Conservation (phyloP, 345 rosid species). For the Litchi chinensis region DNA sequence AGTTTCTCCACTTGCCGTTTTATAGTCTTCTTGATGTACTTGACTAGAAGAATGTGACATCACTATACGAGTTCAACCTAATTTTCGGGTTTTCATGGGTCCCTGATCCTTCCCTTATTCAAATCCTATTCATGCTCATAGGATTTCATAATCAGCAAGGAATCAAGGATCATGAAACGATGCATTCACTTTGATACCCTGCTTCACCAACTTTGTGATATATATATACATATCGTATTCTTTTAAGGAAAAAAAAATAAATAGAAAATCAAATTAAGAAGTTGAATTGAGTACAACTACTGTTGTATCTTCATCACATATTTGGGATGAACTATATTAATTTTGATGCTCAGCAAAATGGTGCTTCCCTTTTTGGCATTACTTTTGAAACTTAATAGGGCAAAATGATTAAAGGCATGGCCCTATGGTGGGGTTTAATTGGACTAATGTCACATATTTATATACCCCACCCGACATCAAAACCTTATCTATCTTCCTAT, state of each 20-base stretch:
- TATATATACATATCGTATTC: background rate
- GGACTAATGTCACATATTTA: conserved; percentile 38
- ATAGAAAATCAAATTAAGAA: background rate
- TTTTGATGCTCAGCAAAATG: conserved; percentile 1
- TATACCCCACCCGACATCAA: conserved; percentile 22
- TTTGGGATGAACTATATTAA: background rate
- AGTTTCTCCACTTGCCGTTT: background rate
- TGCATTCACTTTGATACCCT: background rate
- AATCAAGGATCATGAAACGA: no score
- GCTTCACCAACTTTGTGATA: conserved; percentile 11
- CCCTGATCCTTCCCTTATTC: background rate
- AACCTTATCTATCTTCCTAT: conserved; percentile 33
- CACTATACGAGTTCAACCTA: conserved; percentile 15
- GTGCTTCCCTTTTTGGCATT: conserved; percentile 34
- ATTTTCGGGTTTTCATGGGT: conserved; percentile 12
- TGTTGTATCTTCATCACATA: background rate
- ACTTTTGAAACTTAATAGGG: conserved; percentile 35
- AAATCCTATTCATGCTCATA: background rate
- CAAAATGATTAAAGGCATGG: conserved; percentile 32
- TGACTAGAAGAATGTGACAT: conserved; percentile 28
- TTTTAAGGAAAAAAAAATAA: background rate
- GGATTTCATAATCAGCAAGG: background rate
- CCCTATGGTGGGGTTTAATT: conserved; percentile 39
- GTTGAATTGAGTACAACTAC: background rate
- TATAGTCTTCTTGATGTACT: conserved; percentile 29